Evolutionary conservation across 768 basidiomycete species (phyloP), one percentile per base, ranked within the genome.

Genomic region (Tylopilus felleus): DNA sequence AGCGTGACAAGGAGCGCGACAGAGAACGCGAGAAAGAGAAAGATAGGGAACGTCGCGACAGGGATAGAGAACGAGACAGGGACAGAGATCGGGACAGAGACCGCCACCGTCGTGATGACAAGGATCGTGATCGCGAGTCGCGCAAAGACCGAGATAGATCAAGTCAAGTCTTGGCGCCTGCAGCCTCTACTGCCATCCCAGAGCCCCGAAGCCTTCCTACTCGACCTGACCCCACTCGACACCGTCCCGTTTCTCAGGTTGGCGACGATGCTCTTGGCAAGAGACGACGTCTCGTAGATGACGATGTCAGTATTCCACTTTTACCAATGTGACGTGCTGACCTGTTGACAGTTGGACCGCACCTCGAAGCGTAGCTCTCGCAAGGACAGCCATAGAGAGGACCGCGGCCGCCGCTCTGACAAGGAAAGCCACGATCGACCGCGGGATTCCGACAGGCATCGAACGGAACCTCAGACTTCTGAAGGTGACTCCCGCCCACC

Each of bases 351-450:
- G 88, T 71, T 82, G 56, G 90, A 92, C 48, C 81, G 90, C 60
- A 77, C 79, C 31, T 80, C 84, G n/a, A 92, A 92, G 68, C 85
- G 90, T n/a, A 81, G 82, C 54, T 86, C 89, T 53, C 83, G 90
- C 46, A 88, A 88, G 65, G 88, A 90, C 3, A 71, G 80, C 28
- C 86, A 89, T 63, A 82, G 88, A 46, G 90, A 91, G 51, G 89
- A 91, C 36, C 79, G 88, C 33, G 73, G 73, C 57, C 82, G 88
- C 25, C 81, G 88, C 49, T 73, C 75, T 13, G 89, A 90, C 41
- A 88, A 88, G 66, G 88, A 90, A 43, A 68, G 76, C 25, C 80
- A 84, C 54, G 87, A 89, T 28, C 78, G 86, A 44, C 74, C 70
- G 27, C 80, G 86, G 51, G 89, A 91, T 22, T 80, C 84, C 3